These are phyloP conservation scores for Aspergillus piperis DNA, from an alignment of 2,329 filamentous ascomycete species.

Conservation along the genomic window DNA sequence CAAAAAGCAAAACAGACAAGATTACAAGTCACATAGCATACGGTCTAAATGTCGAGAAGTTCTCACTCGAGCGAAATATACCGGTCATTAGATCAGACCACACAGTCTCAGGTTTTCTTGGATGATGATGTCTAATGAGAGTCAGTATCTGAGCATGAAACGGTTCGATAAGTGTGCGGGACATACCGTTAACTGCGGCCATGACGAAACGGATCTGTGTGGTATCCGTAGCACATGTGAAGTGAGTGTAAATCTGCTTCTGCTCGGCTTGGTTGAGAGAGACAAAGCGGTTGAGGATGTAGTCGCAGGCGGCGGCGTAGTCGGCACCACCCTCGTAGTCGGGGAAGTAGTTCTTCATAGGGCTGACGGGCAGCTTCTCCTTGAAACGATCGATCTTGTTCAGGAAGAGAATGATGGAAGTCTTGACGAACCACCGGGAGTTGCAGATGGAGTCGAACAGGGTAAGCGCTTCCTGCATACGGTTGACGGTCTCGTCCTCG, in stretches of 20 bases:
- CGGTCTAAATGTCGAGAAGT: conserved; percentile 35
- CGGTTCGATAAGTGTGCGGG: neutral
- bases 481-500: conserved; percentile 89
- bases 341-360: conserved; percentile 75
- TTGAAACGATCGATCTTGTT: conserved; percentile 77
- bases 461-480: conserved; percentile 72
- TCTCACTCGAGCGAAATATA: conserved; percentile 28
- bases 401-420: conserved; percentile 71
- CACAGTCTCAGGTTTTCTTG: conserved; percentile 98
- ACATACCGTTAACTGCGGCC: conserved; percentile 95
- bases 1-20: conserved; percentile 22
- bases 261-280: conserved; percentile 98
- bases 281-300: conserved; percentile 98
- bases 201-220: conserved; percentile 99
- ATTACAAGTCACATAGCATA: conserved; percentile 37
- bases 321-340: conserved; percentile 89
- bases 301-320: conserved; percentile 94
- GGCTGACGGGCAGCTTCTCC: conserved; percentile 71
- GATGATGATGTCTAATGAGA: conserved; percentile 89
- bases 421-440: conserved; percentile 72
- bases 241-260: conserved; percentile 99
- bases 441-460: conserved; percentile 74
- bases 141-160: conserved; percentile 15
- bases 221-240: conserved; percentile 97
- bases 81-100: conserved; percentile 78